phyloP scores from a whole-genome alignment of 2,329 filamentous ascomycete genomes.

The Thyridium curvatum region DNA sequence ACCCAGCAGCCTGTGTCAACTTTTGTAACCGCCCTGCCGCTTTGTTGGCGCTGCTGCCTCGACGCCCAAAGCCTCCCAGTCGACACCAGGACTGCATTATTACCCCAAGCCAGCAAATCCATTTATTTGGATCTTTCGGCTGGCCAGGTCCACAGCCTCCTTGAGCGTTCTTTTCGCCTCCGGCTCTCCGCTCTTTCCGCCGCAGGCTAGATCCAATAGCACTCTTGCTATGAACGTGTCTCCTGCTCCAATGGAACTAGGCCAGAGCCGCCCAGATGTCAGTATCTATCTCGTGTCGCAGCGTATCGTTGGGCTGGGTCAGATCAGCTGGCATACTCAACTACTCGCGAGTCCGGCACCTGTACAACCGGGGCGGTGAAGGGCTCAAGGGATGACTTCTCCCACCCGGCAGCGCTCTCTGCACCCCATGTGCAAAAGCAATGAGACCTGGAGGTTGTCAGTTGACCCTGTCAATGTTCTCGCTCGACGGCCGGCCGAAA shows the following conservation, averaged over 20 bases:
- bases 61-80: too few species aligned
- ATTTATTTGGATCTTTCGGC: slow-evolving; percentile 60
- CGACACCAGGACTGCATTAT: too few species aligned
- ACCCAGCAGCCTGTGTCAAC: too few species aligned
- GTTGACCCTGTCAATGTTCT: slow-evolving; percentile 1
- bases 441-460: slow-evolving; percentile 21
- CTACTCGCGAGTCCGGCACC: too few species aligned
- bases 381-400: not conserved
- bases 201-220: slow-evolving; percentile 53
- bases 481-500: slow-evolving; percentile 1
- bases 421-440: slow-evolving; percentile 39
- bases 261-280: not conserved
- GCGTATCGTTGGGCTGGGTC: too few species aligned
- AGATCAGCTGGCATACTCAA: too few species aligned
- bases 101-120: slow-evolving; percentile 51
- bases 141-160: slow-evolving; percentile 62
- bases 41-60: too few species aligned
- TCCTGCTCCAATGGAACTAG: slow-evolving; percentile 64
- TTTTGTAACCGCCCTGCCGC: too few species aligned
- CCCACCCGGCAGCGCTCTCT: slow-evolving; percentile 27
- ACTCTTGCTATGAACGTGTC: slow-evolving; percentile 72
- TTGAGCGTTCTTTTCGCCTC: slow-evolving; percentile 30
- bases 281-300: too few species aligned
- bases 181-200: not conserved
- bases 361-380: not conserved